Base-by-base conservation (phyloP, 169 alveolate species). In the Plasmodium fragile region DNA sequence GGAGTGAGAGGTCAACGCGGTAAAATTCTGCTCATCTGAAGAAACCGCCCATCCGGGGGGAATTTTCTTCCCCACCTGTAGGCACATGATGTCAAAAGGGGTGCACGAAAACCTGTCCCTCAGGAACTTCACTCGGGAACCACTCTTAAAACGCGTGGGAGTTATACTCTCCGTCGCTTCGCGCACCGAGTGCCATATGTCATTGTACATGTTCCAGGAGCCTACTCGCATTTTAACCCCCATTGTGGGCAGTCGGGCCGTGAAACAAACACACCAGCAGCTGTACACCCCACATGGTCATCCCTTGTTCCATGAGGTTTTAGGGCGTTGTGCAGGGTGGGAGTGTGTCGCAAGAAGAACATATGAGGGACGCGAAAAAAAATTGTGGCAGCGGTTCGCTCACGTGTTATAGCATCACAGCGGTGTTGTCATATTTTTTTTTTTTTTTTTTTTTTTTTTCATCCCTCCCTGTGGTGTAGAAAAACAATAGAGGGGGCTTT, bases 221-320 rank as follows among this genome's bases (percentile, higher is more conserved):
- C 84, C 81, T 16, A 84, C 83, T 25, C 92, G 10, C 1, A 84
- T 84, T 84, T 84, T 84, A 13, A n/a, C 41, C 34, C 92, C 75
- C 75, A 65, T 65, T 28, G 1, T 18, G 75, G 0, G 75, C 36
- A 65, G 16, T 65, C 22, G 36, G 30, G 13, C 36, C 16, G 25
- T 8, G 36, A 4, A 7, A 16, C 10, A 22, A 5, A n/a, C 22
- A 49, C 59, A 13, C 59, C 59, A 2, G 22, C 22, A 49, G 59
- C 6, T 49, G 59, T 11, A 13, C 1, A 49, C 59, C 59, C 59
- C 59, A 22, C 22, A 13, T 49, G 18, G 59, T 49, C 1, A 49
- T 49, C 22, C 59, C 1, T 49, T 49, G 2, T 3, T 0, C 18
- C 11, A 13, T 2, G 22, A 3, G 59, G 6, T 49, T 49, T 8